Evolutionary conservation across 208 protist species (phyloP).

Genomic region (Phytomonas sp.): DNA sequence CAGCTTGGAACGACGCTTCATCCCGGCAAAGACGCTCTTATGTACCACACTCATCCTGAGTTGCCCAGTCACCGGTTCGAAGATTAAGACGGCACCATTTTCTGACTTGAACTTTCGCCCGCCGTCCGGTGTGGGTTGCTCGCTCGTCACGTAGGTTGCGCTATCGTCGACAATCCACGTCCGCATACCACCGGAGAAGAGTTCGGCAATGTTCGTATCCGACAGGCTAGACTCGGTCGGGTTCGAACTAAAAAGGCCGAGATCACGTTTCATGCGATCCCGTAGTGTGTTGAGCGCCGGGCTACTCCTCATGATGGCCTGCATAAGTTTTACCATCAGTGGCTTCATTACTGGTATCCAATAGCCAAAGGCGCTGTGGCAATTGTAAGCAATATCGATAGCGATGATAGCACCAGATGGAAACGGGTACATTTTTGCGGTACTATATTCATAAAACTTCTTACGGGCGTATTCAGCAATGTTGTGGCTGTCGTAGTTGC

Average conservation of each 20-base stretch:
- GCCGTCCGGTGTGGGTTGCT: conserved; percentile 99
- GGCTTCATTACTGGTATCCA: conserved; percentile 98
- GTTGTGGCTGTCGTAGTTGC: conserved; percentile 99
- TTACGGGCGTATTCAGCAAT: conserved; percentile 98
- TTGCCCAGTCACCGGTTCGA: conserved; percentile 99
- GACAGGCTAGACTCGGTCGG: conserved; percentile 99
- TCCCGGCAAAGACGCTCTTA: conserved; percentile 98
- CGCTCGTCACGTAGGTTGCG: conserved; percentile 99
- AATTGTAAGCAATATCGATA: conserved; percentile 99
- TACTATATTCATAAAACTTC: conserved; percentile 99
- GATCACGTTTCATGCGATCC: conserved; percentile 98
- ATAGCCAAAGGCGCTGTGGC: conserved; percentile 97
- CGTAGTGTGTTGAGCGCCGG: conserved; percentile 99
- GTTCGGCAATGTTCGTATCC: conserved; percentile 98
- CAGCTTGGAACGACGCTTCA: conserved; percentile 99
- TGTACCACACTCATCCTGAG: conserved; percentile 99
- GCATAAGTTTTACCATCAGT: conserved; percentile 96
- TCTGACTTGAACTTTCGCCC: conserved; percentile 96
- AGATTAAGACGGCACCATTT: conserved; percentile 99
- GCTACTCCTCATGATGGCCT: conserved; percentile 99
- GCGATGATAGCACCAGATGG: conserved; percentile 98
- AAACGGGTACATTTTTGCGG: conserved; percentile 98
- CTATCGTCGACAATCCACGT: conserved; percentile 99
- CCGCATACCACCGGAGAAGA: conserved; percentile 98
- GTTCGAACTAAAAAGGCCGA: conserved; percentile 99